These are phyloP conservation scores for Citrus reticulata DNA, from an alignment of 345 rosid species.

Conservation along the genomic window DNA sequence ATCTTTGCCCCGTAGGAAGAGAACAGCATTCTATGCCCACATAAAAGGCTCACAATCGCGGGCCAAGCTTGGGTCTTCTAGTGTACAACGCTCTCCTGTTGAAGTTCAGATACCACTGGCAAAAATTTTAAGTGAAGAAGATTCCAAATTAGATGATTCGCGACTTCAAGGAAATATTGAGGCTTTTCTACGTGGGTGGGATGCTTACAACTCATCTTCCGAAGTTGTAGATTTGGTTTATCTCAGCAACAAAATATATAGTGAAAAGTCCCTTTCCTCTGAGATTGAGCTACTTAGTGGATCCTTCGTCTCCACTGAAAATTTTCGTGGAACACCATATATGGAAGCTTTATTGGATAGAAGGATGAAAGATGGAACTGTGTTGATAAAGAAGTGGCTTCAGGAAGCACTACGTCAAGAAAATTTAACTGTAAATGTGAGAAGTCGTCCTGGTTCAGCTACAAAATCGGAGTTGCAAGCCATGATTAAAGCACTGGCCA, in stretches of 20 bases:
- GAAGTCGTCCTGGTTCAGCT: constrained; percentile 62
- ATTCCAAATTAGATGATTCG: constrained; percentile 33
- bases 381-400: constrained; percentile 91
- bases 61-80: constrained; percentile 41
- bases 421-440: constrained; percentile 50
- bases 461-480: constrained; percentile 62
- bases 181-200: constrained; percentile 79
- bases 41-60: constrained; percentile 49
- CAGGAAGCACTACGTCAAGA: constrained; percentile 76
- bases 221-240: constrained; percentile 30
- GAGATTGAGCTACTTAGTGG: constrained; percentile 51
- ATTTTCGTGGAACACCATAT: constrained; percentile 77
- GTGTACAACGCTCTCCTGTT: constrained; percentile 57
- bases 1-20: constrained; percentile 68
- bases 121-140: constrained; percentile 50
- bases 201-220: constrained; percentile 37
- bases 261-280: constrained; percentile 28
- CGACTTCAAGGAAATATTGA: constrained; percentile 49
- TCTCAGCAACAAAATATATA: constrained; percentile 22
- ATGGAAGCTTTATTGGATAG: constrained; percentile 86
- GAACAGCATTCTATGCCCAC: constrained; percentile 34
- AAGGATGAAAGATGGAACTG: constrained; percentile 76
- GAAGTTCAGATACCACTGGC: constrained; percentile 78
- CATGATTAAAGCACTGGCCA: constrained; percentile 61
- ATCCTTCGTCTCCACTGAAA: constrained; percentile 67